phyloP scores from a whole-genome alignment of 2,329 filamentous ascomycete species.

The Claviceps africana region DNA sequence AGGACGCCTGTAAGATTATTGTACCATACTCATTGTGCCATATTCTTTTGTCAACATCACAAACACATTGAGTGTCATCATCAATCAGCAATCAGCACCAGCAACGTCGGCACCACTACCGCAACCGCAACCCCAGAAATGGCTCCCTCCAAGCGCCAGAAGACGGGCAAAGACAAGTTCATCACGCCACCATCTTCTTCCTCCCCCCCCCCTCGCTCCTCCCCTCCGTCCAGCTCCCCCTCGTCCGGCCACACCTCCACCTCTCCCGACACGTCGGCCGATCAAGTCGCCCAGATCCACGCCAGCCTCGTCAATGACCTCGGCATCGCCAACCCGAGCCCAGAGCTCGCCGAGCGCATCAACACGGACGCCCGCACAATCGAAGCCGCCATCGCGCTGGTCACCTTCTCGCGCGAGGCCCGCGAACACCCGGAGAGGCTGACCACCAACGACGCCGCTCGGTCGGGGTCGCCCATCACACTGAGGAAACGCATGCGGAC shows the following conservation, averaged over 20 bases:
- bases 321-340: not conserved
- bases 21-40: not conserved
- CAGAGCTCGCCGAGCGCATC: not conserved
- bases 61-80: not conserved
- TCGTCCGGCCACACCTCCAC: not conserved
- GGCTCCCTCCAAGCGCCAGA: not conserved
- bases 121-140: not conserved
- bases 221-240: not conserved
- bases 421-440: not conserved
- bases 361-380: not conserved
- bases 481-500: not conserved
- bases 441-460: too few relatives aligned
- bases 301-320: not conserved
- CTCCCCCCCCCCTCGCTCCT: not conserved
- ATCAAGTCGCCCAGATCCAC: not conserved
- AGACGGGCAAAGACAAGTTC: not conserved
- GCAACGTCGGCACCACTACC: not conserved
- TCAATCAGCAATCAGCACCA: too few relatives aligned
- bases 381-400: not conserved
- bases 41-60: not conserved
- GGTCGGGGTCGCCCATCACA: too few relatives aligned
- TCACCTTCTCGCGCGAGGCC: not conserved
- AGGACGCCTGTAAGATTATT: not conserved
- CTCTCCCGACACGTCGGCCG: too few relatives aligned
- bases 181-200: not conserved